Evolutionary conservation across 106 monocot genomes (phyloP), one percentile per base, ranked within the genome.

Genomic region (Dendrobium nobile): DNA sequence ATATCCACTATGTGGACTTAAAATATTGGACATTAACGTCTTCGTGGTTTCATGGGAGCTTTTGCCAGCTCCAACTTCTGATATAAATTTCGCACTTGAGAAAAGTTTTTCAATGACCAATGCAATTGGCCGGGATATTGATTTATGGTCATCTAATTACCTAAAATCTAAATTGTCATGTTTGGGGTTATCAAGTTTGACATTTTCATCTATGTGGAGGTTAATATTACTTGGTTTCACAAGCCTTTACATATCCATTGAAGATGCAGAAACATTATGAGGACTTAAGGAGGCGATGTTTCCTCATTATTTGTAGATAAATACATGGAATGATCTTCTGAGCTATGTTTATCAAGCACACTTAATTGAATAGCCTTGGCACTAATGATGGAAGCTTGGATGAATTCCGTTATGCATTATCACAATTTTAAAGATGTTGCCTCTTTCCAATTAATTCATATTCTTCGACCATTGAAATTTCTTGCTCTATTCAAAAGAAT

Each of bases 401-500:
- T 80, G 94, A 91, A 67, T 79, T 75, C n/a, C 83, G 79, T 42
- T 75, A 77, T 33, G 88, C 94, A 79, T 83, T 95, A 72, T 83
- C 87, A 65, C 91, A n/a, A 91, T 59, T 82, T 85, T 72, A 90
- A 88, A 48, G 96, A 89, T 16, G 94, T 83, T 44, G 70, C 51
- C 7, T 87, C 89, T 77, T 78, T 73, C 42, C 88, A 82, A 75
- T 31, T 65, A 56, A 19, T 75, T 9, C 88, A 85, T 84, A 20
- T 83, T 84, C 78, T 98, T 84, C 84, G 47, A 47, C 87, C 91
- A 41, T 47, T 83, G 40, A 84, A 54, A 78, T 87, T 86, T 47
- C 86, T 89, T 67, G 26, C 75, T 43, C 92, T 98, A 75, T 95
- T 98, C 26, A 94, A 84, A 91, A 87, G 80, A 84, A 98, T 98